A percentile compares a stretch with the other conserved stretches of the same genome.
phyloP scores from a whole-genome alignment of 257 asterid species.

The Solanum clarkiae region DNA sequence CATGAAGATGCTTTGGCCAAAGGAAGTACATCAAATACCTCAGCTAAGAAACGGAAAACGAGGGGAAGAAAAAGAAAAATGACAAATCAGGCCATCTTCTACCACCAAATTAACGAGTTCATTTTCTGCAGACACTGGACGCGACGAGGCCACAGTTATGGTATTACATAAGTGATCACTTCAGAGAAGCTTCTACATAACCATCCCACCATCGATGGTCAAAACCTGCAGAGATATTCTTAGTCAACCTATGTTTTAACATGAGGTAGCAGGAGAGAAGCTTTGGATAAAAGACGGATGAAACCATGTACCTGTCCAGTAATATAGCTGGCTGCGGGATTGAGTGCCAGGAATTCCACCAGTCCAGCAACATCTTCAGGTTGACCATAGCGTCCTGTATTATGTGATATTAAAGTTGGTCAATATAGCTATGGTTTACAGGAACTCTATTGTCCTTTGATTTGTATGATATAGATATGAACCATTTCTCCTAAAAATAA shows the following conservation, averaged over 20 bases:
- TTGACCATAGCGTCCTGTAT: slow-evolving; percentile 34
- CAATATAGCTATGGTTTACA: neutral
- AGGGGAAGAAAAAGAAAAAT: neutral
- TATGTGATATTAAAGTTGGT: neutral
- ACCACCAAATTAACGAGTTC: neutral
- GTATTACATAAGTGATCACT: neutral
- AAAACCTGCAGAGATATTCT: slow-evolving; percentile 35
- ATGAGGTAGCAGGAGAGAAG: neutral
- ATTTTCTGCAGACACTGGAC: neutral
- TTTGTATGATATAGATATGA: neutral
- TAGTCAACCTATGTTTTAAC: neutral
- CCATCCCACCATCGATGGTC: slow-evolving; percentile 95
- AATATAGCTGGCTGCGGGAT: slow-evolving; percentile 69
- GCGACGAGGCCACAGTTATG: neutral
- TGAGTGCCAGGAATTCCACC: slow-evolving; percentile 31
- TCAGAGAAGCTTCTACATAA: slow-evolving; percentile 43
- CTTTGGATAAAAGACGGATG: neutral
- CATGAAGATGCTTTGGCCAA: neutral
- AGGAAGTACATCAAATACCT: neutral
- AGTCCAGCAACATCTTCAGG: slow-evolving; percentile 49
- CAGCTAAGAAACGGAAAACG: neutral
- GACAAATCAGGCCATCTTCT: neutral
- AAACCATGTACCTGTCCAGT: slow-evolving; percentile 71
- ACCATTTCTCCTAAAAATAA: neutral
- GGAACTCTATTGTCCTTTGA: neutral